These are phyloP conservation scores for Rhodotorula sp. DNA, from an alignment of 1,284 basidiomycete species.

Conservation along the genomic window DNA sequence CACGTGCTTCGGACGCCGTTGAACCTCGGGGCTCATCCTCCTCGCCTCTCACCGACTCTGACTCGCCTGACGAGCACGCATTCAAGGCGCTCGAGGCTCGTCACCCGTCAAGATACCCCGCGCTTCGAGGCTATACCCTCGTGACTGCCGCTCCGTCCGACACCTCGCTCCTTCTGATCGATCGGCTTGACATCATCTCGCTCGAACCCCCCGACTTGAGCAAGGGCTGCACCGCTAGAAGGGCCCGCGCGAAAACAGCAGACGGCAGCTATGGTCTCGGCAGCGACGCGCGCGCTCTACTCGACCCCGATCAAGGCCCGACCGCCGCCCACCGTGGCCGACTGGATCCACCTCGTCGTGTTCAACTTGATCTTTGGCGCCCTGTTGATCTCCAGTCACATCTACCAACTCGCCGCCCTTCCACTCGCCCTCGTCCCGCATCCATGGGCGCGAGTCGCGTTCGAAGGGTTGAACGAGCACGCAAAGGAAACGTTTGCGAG, in stretches of 20 bases:
- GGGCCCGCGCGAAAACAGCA: neutral
- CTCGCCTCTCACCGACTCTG: too few species aligned
- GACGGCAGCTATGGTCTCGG: neutral
- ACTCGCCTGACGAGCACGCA: too few species aligned
- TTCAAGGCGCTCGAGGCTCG: too few species aligned
- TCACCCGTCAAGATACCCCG: too few species aligned
- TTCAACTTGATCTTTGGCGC: conserved; percentile 20
- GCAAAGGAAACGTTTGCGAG: conserved; percentile 78
- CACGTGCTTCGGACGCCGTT: too few species aligned
- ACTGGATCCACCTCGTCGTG: neutral
- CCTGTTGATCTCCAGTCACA: conserved; percentile 5
- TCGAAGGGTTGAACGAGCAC: conserved; percentile 67
- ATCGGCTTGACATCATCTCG: too few species aligned
- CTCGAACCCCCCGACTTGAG: too few species aligned
- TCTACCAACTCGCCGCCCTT: conserved; percentile 18
- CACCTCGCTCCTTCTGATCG: too few species aligned
- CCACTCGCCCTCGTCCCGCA: conserved; percentile 14
- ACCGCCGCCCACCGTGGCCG: neutral
- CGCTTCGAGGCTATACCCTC: too few species aligned
- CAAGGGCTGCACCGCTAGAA: too few species aligned
- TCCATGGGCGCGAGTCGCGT: conserved; percentile 49
- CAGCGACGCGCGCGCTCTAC: conserved; percentile 2
- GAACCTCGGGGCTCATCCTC: too few species aligned
- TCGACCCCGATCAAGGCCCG: conserved; percentile 8
- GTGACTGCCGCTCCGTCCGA: too few species aligned